Percentiles rank a stretch among this genome's conserved stretches.
phyloP scores from a whole-genome alignment of 2,329 filamentous ascomycete genomes.

The Sordariomycetes sp. region DNA sequence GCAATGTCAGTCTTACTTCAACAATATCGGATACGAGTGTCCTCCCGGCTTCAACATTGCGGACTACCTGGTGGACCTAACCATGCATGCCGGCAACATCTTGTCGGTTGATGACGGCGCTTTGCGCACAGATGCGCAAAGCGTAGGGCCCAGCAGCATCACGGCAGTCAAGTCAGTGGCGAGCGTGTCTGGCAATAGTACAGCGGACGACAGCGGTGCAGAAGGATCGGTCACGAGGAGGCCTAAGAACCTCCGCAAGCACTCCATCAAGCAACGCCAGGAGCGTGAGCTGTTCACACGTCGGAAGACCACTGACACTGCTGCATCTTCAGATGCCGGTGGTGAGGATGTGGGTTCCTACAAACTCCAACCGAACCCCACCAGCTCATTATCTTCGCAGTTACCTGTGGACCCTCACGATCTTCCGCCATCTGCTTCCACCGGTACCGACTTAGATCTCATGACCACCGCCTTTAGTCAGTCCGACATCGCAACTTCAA shows the following conservation, averaged over 20 bases:
- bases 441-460: slow-evolving; percentile 70
- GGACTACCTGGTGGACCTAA: slow-evolving; percentile 93
- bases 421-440: slow-evolving; percentile 47
- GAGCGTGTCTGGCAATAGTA: slow-evolving; percentile 69
- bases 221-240: slow-evolving; percentile 51
- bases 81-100: slow-evolving; percentile 78
- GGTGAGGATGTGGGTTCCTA: slow-evolving; percentile 41
- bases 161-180: slow-evolving; percentile 84
- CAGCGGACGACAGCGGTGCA: slow-evolving; percentile 56
- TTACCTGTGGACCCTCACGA: slow-evolving; percentile 63
- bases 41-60: slow-evolving; percentile 98
- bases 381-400: slow-evolving; percentile 39
- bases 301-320: slow-evolving; percentile 55
- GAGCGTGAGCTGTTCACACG: slow-evolving; percentile 86
- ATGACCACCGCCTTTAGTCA: slow-evolving; percentile 67
- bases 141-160: slow-evolving; percentile 76
- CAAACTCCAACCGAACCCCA: slow-evolving; percentile 37
- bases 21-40: slow-evolving; percentile 83
- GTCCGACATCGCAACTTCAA: slow-evolving; percentile 67
- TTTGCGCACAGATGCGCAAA: slow-evolving; percentile 45
- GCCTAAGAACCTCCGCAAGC: slow-evolving; percentile 60
- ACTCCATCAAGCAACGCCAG: slow-evolving; percentile 78
- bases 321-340: slow-evolving; percentile 49
- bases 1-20: slow-evolving; percentile 86
- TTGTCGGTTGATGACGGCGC: slow-evolving; percentile 46